Evolutionary conservation across 306 rosid genomes (phyloP), one percentile per base, ranked within the genome.

Genomic region (Dalbergia oliveri): DNA sequence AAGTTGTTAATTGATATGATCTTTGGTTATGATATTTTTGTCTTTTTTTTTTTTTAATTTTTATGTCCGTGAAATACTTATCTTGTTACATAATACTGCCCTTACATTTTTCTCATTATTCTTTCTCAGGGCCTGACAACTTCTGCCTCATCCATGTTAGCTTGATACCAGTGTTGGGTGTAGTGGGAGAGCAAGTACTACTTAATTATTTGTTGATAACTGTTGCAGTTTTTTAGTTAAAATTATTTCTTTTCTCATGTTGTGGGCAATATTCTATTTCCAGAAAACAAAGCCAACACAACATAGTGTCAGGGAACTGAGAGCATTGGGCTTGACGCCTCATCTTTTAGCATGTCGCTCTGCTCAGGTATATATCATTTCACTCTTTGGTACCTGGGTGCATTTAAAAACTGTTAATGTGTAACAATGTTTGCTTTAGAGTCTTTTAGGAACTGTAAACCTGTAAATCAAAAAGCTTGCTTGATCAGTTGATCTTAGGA

Each of bases 251-350:
- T 21, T 37, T 78, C 69, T 77, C 79, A 37, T 84, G 62, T 68
- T 76, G 72, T 72, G 43, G 74, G 66, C 68, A 66, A 86, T 56
- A 64, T 80, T 76, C 65, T 82, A 85, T 75, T 67, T 72, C 23
- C 87, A 96, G 98, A 96, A 96, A 91, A 96, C 99, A 68, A 93
- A 96, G 88, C 98, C 98, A 34, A 93, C 99, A 11, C 99, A 93
- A 71, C 98, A 91, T 44, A 96, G 99, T 82, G 98, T 96, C 66
- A 88, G 98, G 87, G 99, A 96, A 80, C 83, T 96, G 21, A 88
- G 99, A 84, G 99, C 97, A 72, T 79, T 96, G 84, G 99, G 99
- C 72, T 81, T 96, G 88, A 96, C 99, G 26, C 97, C 98, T 81
- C 96, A 96, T 86, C 93, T 96, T 47, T 84, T 96, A 87, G 98